phyloP scores from a whole-genome alignment of 352 stramenopile genomes.

The Phytophthora palmivora region DNA sequence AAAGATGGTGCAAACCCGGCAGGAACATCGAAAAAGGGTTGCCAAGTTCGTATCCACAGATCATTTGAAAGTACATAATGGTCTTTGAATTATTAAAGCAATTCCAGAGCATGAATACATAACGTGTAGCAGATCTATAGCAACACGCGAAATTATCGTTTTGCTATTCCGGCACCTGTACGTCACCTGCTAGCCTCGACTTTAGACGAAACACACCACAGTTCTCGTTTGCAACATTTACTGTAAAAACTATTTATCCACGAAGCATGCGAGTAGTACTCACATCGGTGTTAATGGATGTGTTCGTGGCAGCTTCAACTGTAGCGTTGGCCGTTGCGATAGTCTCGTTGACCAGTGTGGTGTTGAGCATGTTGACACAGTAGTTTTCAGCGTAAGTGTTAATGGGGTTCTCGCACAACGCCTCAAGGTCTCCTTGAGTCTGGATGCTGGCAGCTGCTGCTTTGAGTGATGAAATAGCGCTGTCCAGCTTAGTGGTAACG shows the following conservation, averaged over 20 bases:
- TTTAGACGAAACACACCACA: no score
- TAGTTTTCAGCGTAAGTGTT: slow-evolving; percentile 45
- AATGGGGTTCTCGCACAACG: slow-evolving; percentile 36
- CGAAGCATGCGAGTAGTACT: slow-evolving; percentile 20
- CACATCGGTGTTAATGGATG: slow-evolving; percentile 21
- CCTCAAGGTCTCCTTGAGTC: slow-evolving; percentile 43
- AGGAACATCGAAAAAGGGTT: no score
- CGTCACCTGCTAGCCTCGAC: no score
- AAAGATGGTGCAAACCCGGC: no score
- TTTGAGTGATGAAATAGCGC: slow-evolving; percentile 48
- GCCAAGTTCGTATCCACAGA: no score
- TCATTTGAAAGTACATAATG: no score
- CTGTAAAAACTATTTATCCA: slow-evolving; percentile 5
- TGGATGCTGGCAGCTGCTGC: slow-evolving; percentile 40
- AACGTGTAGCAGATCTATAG: no score
- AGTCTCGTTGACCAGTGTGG: slow-evolving; percentile 28
- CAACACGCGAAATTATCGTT: no score
- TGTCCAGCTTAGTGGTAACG: slow-evolving; percentile 27
- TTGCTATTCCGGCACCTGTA: no score
- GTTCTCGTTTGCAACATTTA: no score
- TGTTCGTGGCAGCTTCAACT: slow-evolving; percentile 30
- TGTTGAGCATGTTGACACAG: slow-evolving; percentile 39
- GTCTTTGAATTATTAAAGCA: no score
- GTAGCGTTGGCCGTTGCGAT: slow-evolving; percentile 33
- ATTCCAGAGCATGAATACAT: no score